Conservation (phyloP, 306 rosid genomes). For the Amphicarpaea edgeworthii region DNA sequence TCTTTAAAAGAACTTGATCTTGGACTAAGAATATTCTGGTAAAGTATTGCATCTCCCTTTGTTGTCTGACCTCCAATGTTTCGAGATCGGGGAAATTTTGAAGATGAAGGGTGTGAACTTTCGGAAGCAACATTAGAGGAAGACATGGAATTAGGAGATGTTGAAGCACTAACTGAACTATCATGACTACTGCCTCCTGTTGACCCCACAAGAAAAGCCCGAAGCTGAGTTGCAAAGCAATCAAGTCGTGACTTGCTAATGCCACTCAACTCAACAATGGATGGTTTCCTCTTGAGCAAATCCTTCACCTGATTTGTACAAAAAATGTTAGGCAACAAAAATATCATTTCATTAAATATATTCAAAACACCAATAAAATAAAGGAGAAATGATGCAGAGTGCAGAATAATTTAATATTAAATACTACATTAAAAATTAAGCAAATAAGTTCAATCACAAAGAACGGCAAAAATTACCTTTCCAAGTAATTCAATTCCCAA, state of each 20-base stretch:
- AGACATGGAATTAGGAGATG: conserved; percentile 40
- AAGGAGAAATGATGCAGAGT: conserved; percentile 10
- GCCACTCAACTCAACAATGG: conserved; percentile 90
- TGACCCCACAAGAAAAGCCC: conserved; percentile 86
- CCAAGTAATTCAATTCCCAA: conserved; percentile 82
- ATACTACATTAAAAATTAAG: not conserved
- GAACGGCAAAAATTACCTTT: conserved; percentile 62
- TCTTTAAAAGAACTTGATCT: conserved; percentile 92
- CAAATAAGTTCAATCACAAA: not conserved
- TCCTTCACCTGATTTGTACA: conserved; percentile 73
- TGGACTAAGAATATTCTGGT: conserved; percentile 88
- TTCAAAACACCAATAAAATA: not conserved
- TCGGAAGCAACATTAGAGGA: conserved; percentile 54
- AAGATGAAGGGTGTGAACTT: conserved; percentile 54
- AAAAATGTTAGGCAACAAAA: conserved; percentile 15
- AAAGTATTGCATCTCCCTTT: conserved; percentile 68
- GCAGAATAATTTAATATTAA: conserved; percentile 2
- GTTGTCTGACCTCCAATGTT: conserved; percentile 62
- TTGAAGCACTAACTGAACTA: conserved; percentile 47
- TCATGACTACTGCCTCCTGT: conserved; percentile 51
- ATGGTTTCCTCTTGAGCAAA: conserved; percentile 78
- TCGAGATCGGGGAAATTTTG: conserved; percentile 78
- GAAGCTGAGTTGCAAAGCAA: conserved; percentile 91
- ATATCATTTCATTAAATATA: not conserved
- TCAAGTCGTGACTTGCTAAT: conserved; percentile 87